Base-by-base conservation (phyloP, 202 grass and related monocot species). In the Saccharum hybrid region DNA sequence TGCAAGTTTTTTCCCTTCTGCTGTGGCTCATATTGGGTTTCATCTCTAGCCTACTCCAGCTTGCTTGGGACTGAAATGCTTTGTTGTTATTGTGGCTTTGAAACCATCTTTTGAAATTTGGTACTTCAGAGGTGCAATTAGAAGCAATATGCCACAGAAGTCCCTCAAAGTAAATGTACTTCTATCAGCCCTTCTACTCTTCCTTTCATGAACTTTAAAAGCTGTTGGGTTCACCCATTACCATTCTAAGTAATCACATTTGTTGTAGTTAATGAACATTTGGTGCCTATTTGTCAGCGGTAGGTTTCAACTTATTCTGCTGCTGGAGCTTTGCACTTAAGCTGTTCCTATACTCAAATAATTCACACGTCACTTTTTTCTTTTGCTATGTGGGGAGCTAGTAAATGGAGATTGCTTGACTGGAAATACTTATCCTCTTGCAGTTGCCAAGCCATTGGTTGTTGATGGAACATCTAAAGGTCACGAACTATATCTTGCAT, bases 401-500 rank as follows among this genome's bases (percentile, higher is more conserved):
- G 49, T 59, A 57, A 60, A 57, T 66, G 48, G 21, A 7, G 65
- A 33, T 83, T 75, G 60, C 26, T 67, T 75, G 14, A 75, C 46
- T 52, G 5, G 11, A 67, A 75, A 14, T 38, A 11, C 15, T 83
- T 75, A 23, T 66, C 61, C 36, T 66, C 64, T 75, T 93, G 71
- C 84, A 98, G 95, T 98, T 79, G 92, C 88, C 34, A 98, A 98
- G 71, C 92, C 92, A 72, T 86, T 98, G 48, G 83, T 98, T 37
- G 92, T 94, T 84, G 89, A 91, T 87, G 92, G 89, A 43, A 87
- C 89, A 18, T 88, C 90, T 42, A 95, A 93, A 83, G 93, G 83
- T 76, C 95, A 98, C 26, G 86, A 98, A 64, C 68, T 98, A 42
- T 94, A 88, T 83, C 87, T 98, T 81, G 92, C 85, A 40, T 98